Conservation (phyloP, 176 grass and related monocot genomes). For the Luzula sylvatica region DNA sequence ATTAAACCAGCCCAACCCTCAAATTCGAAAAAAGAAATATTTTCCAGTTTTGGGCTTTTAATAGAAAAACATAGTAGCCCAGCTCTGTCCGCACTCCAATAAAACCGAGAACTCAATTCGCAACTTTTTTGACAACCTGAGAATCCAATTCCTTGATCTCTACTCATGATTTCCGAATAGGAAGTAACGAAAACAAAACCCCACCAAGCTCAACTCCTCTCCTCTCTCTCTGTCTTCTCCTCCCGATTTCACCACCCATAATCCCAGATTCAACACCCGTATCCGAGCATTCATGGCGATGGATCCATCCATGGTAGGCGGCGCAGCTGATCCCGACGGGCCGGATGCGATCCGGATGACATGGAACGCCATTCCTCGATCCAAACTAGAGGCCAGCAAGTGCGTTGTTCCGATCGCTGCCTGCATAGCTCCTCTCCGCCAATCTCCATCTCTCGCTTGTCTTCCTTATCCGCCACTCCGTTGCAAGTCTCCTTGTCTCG, state of each 20-base stretch:
- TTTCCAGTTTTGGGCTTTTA: too few relatives aligned
- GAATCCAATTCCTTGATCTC: not conserved
- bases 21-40: too few relatives aligned
- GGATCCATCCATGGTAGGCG: not conserved
- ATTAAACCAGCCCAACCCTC: too few relatives aligned
- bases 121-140: too few relatives aligned
- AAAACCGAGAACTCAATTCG: not conserved
- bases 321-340: slow-evolving; percentile 44
- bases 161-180: not conserved
- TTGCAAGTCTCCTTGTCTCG: slow-evolving; percentile 81
- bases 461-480: slow-evolving; percentile 78
- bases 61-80: too few relatives aligned
- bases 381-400: slow-evolving; percentile 95
- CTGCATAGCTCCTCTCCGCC: slow-evolving; percentile 42
- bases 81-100: not conserved
- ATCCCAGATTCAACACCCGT: too few relatives aligned
- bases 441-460: slow-evolving; percentile 37
- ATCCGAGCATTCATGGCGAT: too few relatives aligned
- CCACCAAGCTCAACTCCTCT: too few relatives aligned
- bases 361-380: slow-evolving; percentile 82
- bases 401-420: slow-evolving; percentile 82
- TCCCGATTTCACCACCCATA: too few relatives aligned
- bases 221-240: too few relatives aligned
- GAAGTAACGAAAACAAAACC: too few relatives aligned
- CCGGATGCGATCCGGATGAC: slow-evolving; percentile 78